Evolutionary conservation across 306 rosid species (phyloP), one percentile per base, ranked within the genome.

Genomic region (Vachellia collinsii): DNA sequence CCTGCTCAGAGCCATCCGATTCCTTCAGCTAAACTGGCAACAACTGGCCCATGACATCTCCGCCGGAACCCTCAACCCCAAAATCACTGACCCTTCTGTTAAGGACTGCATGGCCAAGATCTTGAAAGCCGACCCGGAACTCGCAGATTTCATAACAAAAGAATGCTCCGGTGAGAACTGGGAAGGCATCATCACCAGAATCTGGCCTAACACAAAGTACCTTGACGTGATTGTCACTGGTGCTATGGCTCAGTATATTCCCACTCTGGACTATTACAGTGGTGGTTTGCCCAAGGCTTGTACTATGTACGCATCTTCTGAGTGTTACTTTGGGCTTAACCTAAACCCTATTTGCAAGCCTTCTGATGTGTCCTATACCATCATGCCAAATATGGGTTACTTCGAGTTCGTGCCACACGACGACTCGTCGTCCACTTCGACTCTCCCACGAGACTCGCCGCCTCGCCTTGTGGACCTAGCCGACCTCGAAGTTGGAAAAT

Each of bases 241-340:
- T 41, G 98, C 99, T 58, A 93, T 95, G 99, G 94, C 98, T 76
- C 99, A 95, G 83, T 95, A 95, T 59, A 93, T 93, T 78, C 98
- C 93, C 0, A 90, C 91, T 0, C 91, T 95, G 0, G 98, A 95
- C 48, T 90, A 86, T 70, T 95, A 88, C 80, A 89, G 98, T 39
- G 90, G 88, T 7, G 87, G 91, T 5, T 73, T 93, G 8, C 99
- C 99, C 0, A 86, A 85, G 73, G 87, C 90, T 37, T 90, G 99
- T 66, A 95, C 99, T 39, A 93, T 93, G 98, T 95, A 93, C 70
- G 99, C 98, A 0, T 95, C 99, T 0, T 95, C 99, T 0, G 99
- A 95, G 77, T 95, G 99, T 19, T 95, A 87, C 36, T 95, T 95
- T 29, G 99, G 99, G 0, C 91, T 93, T 0, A 95, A 95, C 79